A percentile compares a stretch with the other conserved stretches of the same genome.
Evolutionary conservation across 1,284 basidiomycete genomes (phyloP).

Genomic region (Pascua guehoae): DNA sequence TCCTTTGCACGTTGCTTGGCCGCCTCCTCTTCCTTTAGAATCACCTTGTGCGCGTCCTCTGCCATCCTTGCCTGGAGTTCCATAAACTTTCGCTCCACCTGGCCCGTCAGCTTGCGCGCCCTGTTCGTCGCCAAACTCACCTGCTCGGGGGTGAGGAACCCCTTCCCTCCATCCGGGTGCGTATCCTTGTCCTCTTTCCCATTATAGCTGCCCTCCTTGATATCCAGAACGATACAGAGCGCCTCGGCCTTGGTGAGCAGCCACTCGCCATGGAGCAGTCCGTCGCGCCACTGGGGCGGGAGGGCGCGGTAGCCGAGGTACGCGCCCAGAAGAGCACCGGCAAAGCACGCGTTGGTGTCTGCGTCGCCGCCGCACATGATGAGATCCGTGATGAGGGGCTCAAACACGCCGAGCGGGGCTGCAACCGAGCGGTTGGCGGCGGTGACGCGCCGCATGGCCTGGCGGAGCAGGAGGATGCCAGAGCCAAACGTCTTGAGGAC

Average conservation of each 20-base stretch:
- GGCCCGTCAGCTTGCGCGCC: background rate
- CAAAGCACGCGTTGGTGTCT: constrained; percentile 16
- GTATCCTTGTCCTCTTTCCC: constrained; percentile 6
- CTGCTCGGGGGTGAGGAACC: constrained; percentile 2
- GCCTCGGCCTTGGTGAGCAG: constrained; percentile 7
- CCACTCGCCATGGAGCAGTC: constrained; percentile 8
- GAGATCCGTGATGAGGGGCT: constrained; percentile 13
- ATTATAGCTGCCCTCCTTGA: constrained; percentile 6
- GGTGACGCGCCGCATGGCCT: background rate
- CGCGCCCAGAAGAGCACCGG: constrained; percentile 16
- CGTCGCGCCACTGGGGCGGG: constrained; percentile 10
- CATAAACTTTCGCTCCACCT: constrained; percentile 10
- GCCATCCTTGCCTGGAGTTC: constrained; percentile 12
- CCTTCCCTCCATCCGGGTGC: constrained; percentile 7
- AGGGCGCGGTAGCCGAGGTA: constrained; percentile 10
- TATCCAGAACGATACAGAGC: constrained; percentile 1
- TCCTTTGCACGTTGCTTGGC: no score
- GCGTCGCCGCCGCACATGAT: constrained; percentile 15
- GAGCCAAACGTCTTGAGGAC: constrained; percentile 15
- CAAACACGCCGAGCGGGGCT: background rate
- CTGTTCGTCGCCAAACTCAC: background rate
- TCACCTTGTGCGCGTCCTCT: background rate
- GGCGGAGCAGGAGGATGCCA: constrained; percentile 7
- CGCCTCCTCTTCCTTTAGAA: no score
- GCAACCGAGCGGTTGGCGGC: background rate